Conservation (phyloP, 1,284 basidiomycete genomes). For the Cutaneotrichosporon sp. region DNA sequence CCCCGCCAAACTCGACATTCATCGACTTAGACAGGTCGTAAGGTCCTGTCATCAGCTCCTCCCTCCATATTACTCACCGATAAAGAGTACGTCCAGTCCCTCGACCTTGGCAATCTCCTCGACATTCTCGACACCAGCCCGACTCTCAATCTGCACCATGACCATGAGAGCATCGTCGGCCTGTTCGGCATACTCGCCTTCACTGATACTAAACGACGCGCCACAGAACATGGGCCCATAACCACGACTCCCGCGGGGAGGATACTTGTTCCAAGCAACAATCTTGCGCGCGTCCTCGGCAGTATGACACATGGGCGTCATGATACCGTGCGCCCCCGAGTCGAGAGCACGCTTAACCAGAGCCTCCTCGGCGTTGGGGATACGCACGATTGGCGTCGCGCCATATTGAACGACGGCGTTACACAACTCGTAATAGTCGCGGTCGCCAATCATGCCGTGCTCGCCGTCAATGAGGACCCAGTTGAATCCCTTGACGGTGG, state of each 20-base stretch:
- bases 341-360: conserved; percentile 50
- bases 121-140: conserved; percentile 62
- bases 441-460: conserved; percentile 32
- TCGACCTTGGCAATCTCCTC: conserved; percentile 63
- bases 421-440: conserved; percentile 32
- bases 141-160: conserved; percentile 67
- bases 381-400: conserved; percentile 42
- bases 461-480: conserved; percentile 38
- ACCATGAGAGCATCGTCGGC: conserved; percentile 62
- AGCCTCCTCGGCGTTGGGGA: conserved; percentile 41
- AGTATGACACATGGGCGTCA: conserved; percentile 37
- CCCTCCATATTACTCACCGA: conserved; percentile 53
- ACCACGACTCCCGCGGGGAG: conserved; percentile 31
- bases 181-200: conserved; percentile 58
- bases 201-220: conserved; percentile 23
- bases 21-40: conserved; percentile 61
- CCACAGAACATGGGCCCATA: conserved; percentile 30
- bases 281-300: conserved; percentile 29
- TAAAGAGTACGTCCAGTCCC: conserved; percentile 64
- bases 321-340: conserved; percentile 41
- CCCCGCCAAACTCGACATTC: conserved; percentile 30
- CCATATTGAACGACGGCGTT: conserved; percentile 33
- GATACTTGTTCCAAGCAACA: conserved; percentile 31
- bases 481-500: conserved; percentile 36
- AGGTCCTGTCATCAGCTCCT: conserved; percentile 47